Percentiles rank a stretch among this genome's conserved stretches.
Evolutionary conservation across 2,329 filamentous ascomycete species (phyloP).

Genomic region (Sclerotinia sclerotiorum): DNA sequence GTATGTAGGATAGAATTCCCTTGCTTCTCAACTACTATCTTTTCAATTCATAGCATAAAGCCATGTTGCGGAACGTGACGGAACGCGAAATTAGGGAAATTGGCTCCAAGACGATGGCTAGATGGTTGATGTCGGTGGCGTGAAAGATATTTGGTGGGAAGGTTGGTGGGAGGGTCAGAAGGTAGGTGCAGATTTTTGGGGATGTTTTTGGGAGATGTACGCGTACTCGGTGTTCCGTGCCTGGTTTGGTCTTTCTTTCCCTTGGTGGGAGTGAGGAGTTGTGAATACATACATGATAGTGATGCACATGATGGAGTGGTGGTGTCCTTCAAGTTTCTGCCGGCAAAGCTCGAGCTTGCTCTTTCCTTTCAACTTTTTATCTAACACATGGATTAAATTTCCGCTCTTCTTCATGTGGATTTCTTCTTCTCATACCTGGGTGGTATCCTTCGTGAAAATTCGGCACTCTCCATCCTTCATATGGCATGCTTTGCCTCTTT

Average conservation of each 20-base stretch:
- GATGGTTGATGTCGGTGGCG: background rate
- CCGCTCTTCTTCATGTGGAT: background rate
- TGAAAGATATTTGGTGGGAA: background rate
- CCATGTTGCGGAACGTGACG: background rate
- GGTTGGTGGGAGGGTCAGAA: background rate
- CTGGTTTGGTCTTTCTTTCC: background rate
- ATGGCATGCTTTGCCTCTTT: background rate
- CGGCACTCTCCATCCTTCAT: background rate
- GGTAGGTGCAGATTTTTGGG: background rate
- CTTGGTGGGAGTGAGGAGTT: too few species aligned
- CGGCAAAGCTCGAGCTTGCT: background rate
- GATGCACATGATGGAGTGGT: background rate
- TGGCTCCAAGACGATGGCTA: background rate
- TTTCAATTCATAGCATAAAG: background rate
- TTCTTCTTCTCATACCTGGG: background rate
- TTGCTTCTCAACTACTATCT: background rate
- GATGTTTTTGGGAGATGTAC: background rate
- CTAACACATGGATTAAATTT: background rate
- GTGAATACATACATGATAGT: background rate
- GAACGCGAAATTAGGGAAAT: background rate
- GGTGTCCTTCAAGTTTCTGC: background rate
- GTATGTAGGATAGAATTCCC: background rate
- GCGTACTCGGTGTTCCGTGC: background rate
- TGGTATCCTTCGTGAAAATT: background rate
- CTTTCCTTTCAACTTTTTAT: background rate